These are phyloP conservation scores for Cladosporium sp. DNA, from an alignment of 2,329 filamentous ascomycete species.

Conservation along the genomic window DNA sequence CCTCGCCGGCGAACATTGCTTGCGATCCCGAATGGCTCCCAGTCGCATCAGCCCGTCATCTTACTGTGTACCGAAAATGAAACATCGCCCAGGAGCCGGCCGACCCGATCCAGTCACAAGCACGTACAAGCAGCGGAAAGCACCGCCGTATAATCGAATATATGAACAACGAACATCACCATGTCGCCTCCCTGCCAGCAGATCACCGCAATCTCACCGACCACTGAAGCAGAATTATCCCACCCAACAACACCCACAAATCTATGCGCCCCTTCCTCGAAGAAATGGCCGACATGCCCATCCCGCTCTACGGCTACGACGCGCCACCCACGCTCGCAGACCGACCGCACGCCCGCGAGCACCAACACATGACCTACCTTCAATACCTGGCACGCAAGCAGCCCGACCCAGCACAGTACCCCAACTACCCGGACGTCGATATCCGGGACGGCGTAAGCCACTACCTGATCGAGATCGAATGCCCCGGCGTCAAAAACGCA, in stretches of 20 bases:
- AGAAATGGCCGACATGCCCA: constrained; percentile 10
- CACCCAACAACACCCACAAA: neutral
- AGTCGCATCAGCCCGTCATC: neutral
- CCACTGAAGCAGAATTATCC: neutral
- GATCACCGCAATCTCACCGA: neutral
- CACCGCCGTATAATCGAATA: neutral
- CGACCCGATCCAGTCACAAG: neutral
- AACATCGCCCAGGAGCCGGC: neutral
- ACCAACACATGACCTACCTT: constrained; percentile 16
- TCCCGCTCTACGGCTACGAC: constrained; percentile 11
- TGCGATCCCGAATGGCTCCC: neutral
- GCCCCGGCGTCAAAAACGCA: constrained; percentile 15
- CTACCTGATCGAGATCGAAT: constrained; percentile 15
- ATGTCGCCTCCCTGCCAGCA: neutral
- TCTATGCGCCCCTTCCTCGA: constrained; percentile 6
- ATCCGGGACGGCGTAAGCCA: constrained; percentile 12
- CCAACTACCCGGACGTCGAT: constrained; percentile 18
- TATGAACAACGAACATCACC: neutral
- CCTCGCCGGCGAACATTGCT: neutral
- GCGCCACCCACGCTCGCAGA: constrained; percentile 7
- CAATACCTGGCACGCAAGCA: constrained; percentile 10
- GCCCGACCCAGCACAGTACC: constrained; percentile 12
- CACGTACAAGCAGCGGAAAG: neutral
- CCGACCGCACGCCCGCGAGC: constrained; percentile 13
- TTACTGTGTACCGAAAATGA: neutral